Conservation (phyloP, 108 stramenopile genomes). For the Stephanodiscus minutulus region DNA sequence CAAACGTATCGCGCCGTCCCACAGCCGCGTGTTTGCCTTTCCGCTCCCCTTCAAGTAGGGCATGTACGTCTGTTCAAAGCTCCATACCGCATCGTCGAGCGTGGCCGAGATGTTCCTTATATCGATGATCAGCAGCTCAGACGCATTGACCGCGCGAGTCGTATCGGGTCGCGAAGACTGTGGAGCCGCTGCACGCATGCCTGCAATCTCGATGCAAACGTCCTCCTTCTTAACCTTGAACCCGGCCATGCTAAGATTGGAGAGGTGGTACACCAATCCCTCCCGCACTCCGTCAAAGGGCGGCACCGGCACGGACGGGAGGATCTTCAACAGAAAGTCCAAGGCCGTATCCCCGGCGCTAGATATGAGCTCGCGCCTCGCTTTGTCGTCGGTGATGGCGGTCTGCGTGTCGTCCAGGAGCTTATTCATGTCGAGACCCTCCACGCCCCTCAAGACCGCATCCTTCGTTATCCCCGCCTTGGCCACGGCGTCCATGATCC, state of each 20-base stretch:
- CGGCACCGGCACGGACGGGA: constrained; percentile 87
- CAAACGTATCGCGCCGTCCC: constrained; percentile 76
- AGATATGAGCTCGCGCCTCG: constrained; percentile 74
- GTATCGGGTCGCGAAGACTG: constrained; percentile 17
- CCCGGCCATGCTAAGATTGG: constrained; percentile 86
- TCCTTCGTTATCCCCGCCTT: constrained; percentile 85
- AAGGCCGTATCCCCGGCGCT: constrained; percentile 84
- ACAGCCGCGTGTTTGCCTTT: constrained; percentile 73
- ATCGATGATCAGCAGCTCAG: constrained; percentile 85
- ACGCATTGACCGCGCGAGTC: constrained; percentile 58
- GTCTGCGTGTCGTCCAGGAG: constrained; percentile 72
- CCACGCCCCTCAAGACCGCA: constrained; percentile 74
- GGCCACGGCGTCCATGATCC: constrained; percentile 67
- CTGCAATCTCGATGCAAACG: constrained; percentile 85
- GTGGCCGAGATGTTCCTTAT: constrained; percentile 81
- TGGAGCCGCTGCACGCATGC: constrained; percentile 74
- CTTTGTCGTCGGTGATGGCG: constrained; percentile 82
- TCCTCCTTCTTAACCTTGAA: constrained; percentile 89
- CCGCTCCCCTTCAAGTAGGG: constrained; percentile 88
- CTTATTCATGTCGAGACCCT: constrained; percentile 76
- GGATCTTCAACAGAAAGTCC: constrained; percentile 80
- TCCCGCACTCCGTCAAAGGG: constrained; percentile 89
- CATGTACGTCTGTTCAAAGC: constrained; percentile 92
- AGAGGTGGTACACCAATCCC: constrained; percentile 82
- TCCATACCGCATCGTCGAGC: constrained; percentile 82